Conservation (phyloP, 139 green algal genomes). For the Coccomyxa sp. region DNA sequence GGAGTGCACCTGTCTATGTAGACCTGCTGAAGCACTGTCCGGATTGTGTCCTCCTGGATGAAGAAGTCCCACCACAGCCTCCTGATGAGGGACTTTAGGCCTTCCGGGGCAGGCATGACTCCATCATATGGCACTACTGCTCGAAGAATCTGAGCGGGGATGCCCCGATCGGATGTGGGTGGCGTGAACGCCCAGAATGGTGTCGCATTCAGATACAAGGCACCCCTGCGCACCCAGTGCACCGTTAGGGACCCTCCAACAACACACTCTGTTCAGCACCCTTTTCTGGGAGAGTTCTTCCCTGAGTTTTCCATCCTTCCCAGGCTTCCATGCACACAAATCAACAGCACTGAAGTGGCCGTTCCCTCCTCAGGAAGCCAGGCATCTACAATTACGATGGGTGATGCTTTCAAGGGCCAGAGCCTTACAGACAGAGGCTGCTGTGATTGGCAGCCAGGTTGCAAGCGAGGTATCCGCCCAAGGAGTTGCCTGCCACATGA, state of each 20-base stretch:
- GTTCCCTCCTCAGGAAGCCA: too few relatives aligned
- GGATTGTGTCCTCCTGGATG: not conserved
- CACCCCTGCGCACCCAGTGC: conserved; percentile 11
- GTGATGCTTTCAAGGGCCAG: not conserved
- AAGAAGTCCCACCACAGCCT: conserved; percentile 12
- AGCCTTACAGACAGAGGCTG: not conserved
- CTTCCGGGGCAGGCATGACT: conserved; percentile 11
- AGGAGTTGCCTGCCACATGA: conserved; percentile 18
- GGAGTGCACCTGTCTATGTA: conserved; percentile 6
- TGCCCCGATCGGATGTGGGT: not conserved
- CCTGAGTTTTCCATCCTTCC: too few relatives aligned
- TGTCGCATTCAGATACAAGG: conserved; percentile 22
- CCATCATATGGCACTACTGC: conserved; percentile 15
- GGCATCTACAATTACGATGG: too few relatives aligned
- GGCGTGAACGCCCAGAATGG: conserved; percentile 25
- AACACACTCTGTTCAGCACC: too few relatives aligned
- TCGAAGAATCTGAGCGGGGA: not conserved
- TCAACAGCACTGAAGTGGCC: too few relatives aligned
- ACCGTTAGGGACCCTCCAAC: too few relatives aligned
- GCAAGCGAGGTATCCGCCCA: conserved; percentile 16
- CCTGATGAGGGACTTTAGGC: conserved; percentile 3
- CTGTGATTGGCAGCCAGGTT: conserved; percentile 9
- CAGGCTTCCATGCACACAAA: not conserved
- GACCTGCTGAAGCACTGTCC: conserved; percentile 7
- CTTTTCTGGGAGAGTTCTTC: too few relatives aligned